Base-by-base conservation (phyloP, 169 alveolate species). In the Eimeria necatrix region DNA sequence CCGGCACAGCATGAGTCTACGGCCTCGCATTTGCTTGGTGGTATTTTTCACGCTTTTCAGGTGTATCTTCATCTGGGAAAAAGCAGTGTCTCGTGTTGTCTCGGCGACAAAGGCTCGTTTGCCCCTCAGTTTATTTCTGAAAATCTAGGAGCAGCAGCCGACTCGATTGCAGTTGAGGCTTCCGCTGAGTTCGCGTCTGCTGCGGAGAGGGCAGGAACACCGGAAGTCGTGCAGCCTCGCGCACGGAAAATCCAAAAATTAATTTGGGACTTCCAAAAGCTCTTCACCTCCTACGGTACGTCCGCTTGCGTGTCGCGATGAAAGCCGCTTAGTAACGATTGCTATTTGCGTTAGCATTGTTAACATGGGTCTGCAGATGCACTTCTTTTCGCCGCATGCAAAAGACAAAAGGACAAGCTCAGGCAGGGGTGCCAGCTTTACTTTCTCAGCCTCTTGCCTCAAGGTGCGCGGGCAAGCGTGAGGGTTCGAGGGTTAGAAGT, bases 51-150 rank as follows among this genome's bases (percentile, higher is more conserved):
- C n/a, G 49, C 20, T 14, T 76, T 48, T 76, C 86, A 76, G 86
- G 86, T 76, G 56, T 76, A 46, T 76, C 26, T 76, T 41, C 86
- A 48, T 60, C 86, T 76, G 0, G 86, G 86, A 12, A n/a, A 76
- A 48, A 56, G 86, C 59, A 76, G 86, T 24, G 61, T 76, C 41
- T 76, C 61, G 32, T 76, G 64, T 26, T 76, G 64, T 60, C 26
- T 24, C 61, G 60, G 64, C 64, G 18, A 8, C 86, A 60, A 60
- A 4, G 86, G 86, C 32, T 76, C 86, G 32, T 76, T 76, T 76
- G 86, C 86, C 32, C 53, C 86, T 4, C 86, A 76, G 16, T 76
- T 76, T 41, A 76, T 76, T 76, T 12, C 64, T 32, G 5, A 76
- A 26, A 12, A 48, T 14, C 86, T 76, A 48, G 86, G 86, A 24